Conservation (phyloP, 2,329 filamentous ascomycete species). For the Dissoconium aciculare region DNA sequence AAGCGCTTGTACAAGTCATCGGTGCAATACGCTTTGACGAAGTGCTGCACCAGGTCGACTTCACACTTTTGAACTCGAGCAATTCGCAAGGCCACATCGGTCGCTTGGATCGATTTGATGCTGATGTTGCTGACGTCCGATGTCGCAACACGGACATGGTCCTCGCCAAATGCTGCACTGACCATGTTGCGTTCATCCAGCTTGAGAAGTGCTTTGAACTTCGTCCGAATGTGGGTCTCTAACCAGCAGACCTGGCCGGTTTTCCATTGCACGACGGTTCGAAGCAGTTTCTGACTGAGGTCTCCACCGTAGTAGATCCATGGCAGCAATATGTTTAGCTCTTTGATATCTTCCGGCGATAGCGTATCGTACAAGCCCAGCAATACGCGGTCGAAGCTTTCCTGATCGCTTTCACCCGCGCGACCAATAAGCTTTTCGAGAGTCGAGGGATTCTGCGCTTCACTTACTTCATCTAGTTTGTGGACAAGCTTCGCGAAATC, state of each 20-base stretch:
- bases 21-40: not conserved
- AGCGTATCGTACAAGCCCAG: not conserved
- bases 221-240: not conserved
- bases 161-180: not conserved
- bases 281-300: not conserved
- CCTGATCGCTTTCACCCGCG: slow-evolving; percentile 1
- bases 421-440: slow-evolving; percentile 1
- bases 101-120: not conserved
- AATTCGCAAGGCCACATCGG: slow-evolving; percentile 1
- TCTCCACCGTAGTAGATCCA: slow-evolving; percentile 1
- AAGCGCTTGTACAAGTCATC: not conserved
- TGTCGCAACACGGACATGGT: not conserved
- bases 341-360: slow-evolving; percentile 1
- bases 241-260: not conserved
- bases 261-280: not conserved
- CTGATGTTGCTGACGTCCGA: not conserved
- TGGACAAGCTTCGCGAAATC: not conserved
- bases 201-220: not conserved
- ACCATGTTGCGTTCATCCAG: not conserved
- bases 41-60: slow-evolving; percentile 1
- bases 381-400: not conserved
- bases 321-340: not conserved
- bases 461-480: slow-evolving; percentile 1
- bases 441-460: not conserved
- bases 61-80: not conserved